A percentile compares a stretch with the other conserved stretches of the same genome.
Conservation (phyloP, 345 rosid species). For the Salix brachista region DNA sequence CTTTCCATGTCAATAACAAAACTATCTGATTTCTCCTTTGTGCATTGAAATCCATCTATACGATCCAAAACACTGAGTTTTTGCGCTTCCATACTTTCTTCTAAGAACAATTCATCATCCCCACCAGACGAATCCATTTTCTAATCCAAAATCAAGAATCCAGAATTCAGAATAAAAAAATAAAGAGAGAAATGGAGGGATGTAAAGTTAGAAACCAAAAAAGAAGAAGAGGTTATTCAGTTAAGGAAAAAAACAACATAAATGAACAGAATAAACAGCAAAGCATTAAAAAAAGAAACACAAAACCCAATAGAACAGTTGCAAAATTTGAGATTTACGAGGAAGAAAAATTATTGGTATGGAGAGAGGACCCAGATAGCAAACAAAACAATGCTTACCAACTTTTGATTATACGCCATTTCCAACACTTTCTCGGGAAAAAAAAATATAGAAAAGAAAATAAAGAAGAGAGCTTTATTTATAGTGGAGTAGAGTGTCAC, state of each 20-base stretch:
- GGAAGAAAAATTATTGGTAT: not conserved
- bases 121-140: not conserved
- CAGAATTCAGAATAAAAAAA: not conserved
- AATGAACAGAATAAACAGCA: not conserved
- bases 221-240: not conserved
- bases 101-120: not conserved
- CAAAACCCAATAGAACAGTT: slow-evolving; percentile 28
- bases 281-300: not conserved
- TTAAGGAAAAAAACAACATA: not conserved
- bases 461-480: not conserved
- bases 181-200: not conserved
- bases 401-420: slow-evolving; percentile 51
- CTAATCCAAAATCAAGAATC: slow-evolving; percentile 9
- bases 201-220: not conserved
- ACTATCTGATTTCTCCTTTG: slow-evolving; percentile 46
- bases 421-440: slow-evolving; percentile 33
- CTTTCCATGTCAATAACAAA: slow-evolving; percentile 70
- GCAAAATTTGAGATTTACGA: not conserved
- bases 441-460: slow-evolving; percentile 3
- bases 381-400: slow-evolving; percentile 29
- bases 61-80: slow-evolving; percentile 44
- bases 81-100: slow-evolving; percentile 24
- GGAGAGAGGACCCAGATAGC: slow-evolving; percentile 7
- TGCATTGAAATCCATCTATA: slow-evolving; percentile 43
- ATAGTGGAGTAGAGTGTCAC: slow-evolving; percentile 1